Conservation (phyloP, 73 alveolate genomes). For the Tetrahymena malaccensis region DNA sequence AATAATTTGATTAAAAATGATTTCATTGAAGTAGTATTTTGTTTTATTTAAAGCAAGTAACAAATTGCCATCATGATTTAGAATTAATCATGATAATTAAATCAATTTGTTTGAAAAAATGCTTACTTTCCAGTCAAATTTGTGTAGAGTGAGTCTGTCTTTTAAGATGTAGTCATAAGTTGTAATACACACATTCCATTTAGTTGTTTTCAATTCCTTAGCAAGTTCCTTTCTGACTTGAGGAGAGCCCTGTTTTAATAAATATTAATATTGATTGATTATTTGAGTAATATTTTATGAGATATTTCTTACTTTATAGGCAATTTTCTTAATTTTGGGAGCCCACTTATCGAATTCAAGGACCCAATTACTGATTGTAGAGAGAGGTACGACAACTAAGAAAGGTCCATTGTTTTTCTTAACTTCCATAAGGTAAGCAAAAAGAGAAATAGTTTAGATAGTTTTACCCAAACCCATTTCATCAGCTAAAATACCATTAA, state of each 20-base stretch:
- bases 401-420: constrained; percentile 95
- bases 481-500: constrained; percentile 96
- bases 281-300: background rate
- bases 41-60: no score
- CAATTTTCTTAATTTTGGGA: constrained; percentile 84
- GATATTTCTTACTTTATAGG: constrained; percentile 48
- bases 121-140: constrained; percentile 61
- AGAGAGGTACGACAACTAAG: constrained; percentile 93
- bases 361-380: constrained; percentile 96
- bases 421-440: constrained; percentile 82
- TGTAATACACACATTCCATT: constrained; percentile 89
- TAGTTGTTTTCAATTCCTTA: constrained; percentile 43
- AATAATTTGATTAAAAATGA: no score
- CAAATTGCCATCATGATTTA: no score
- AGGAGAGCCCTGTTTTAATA: constrained; percentile 61
- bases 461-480: constrained; percentile 99
- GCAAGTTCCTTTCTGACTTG: constrained; percentile 66
- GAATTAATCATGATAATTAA: no score
- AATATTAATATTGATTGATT: background rate
- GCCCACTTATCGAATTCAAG: constrained; percentile 97
- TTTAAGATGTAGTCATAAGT: constrained; percentile 95
- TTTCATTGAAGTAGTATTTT: no score
- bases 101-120: background rate
- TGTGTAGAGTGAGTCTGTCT: constrained; percentile 75
- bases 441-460: constrained; percentile 86